phyloP scores from a whole-genome alignment of 768 basidiomycete species.

The Calocera viscosa region DNA sequence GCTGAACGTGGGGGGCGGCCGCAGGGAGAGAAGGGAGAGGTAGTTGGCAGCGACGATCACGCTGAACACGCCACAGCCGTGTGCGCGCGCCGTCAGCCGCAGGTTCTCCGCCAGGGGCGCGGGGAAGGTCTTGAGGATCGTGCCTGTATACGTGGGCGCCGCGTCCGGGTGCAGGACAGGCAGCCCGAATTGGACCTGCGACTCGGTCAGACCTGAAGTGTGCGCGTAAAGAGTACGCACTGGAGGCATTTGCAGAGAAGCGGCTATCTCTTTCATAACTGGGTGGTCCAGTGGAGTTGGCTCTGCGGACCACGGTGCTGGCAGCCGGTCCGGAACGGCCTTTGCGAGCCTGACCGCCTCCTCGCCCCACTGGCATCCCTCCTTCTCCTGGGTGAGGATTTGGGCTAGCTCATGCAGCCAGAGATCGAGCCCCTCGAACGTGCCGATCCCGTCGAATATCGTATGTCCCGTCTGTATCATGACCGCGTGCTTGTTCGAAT shows the following conservation, averaged over 20 bases:
- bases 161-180: neutral
- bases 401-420: conserved; percentile 2
- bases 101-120: neutral
- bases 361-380: conserved; percentile 1
- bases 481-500: neutral
- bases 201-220: neutral
- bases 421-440: neutral
- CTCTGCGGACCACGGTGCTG: neutral
- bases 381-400: neutral
- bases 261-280: neutral
- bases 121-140: neutral
- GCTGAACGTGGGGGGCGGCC: neutral
- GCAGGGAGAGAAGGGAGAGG: neutral
- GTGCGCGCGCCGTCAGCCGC: neutral
- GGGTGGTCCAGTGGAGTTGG: neutral
- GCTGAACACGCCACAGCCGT: conserved; percentile 3
- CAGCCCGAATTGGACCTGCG: neutral
- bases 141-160: neutral
- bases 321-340: neutral
- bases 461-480: neutral
- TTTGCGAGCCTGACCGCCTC: neutral
- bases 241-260: neutral
- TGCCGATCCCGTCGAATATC: neutral
- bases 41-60: neutral
- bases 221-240: neutral